Base-by-base conservation (phyloP, 2,329 filamentous ascomycete genomes). In the Pseudogymnoascus sp. region DNA sequence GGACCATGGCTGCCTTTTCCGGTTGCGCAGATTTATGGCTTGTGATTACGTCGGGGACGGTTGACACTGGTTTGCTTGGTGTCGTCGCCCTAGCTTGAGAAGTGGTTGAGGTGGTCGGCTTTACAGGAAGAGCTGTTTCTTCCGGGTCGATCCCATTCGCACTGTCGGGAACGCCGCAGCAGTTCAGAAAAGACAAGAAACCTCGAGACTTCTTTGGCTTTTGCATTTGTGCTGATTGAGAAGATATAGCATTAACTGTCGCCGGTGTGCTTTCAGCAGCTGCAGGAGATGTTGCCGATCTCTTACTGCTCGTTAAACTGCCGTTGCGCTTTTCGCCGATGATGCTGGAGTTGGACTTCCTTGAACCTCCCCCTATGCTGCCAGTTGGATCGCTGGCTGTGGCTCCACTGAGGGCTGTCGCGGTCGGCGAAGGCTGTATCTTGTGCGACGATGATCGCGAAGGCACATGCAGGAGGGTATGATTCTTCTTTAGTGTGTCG, bases 291-390 rank as follows among this genome's bases (percentile, higher is more conserved):
- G 69, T 78, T 78, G 70, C 79, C 80, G 66, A 82, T 84, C 72
- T 82, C 80, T 76, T 85, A 66, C 72, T 86, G 77, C 86, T 90
- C 69, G 84, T 85, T 66, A 84, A 81, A 76, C 87, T 90, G 69
- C 85, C 84, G 76, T 89, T 89, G 71, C 85, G 81, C 70, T 83
- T 82, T 68, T 82, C 79, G 66, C 82, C 85, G 63, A 85, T 76
- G 70, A 87, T 84, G 75, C 86, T 89, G 68, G 81, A 78, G 76
- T 82, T 86, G 65, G 84, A 87, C 69, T 84, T 85, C 75, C 85
- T 88, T 59, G 88, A 89, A 68, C 82, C 81, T 64, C 82, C 82
- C 68, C 83, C 82, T 69, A 86, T 84, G 72, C 84, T 88, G 70
- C 85, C 85, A 73, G 82, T 78, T 63, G 82, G 78, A 68, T 87